Evolutionary conservation across 2,329 filamentous ascomycete species (phyloP).

Genomic region (Ophiocordyceps robertsii): DNA sequence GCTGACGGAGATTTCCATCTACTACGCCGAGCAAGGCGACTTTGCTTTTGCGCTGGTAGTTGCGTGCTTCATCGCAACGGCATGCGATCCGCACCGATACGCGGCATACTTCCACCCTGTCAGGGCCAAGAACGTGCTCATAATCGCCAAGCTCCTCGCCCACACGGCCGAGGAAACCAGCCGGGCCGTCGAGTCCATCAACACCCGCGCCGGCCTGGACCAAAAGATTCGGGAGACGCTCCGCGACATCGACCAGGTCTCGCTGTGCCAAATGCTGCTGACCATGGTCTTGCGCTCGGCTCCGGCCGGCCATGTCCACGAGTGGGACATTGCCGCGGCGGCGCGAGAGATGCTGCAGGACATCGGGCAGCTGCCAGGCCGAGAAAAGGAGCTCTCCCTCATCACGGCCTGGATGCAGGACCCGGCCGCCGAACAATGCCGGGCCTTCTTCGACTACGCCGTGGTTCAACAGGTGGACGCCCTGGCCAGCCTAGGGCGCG

Average conservation of each 20-base stretch:
- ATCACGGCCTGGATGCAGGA: constrained; percentile 30
- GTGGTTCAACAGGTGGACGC: constrained; percentile 32
- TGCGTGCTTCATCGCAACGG: constrained; percentile 31
- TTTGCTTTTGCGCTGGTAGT: constrained; percentile 30
- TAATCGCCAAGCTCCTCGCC: constrained; percentile 37
- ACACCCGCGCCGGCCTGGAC: constrained; percentile 9
- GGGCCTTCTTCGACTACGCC: constrained; percentile 34
- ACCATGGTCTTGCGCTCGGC: constrained; percentile 30
- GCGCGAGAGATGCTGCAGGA: constrained; percentile 35
- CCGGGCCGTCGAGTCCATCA: constrained; percentile 11
- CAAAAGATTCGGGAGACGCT: constrained; percentile 17
- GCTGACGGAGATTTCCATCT: constrained; percentile 29
- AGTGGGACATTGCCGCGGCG: constrained; percentile 30
- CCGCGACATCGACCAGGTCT: constrained; percentile 34
- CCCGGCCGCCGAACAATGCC: constrained; percentile 23
- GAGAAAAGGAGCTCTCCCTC: constrained; percentile 28
- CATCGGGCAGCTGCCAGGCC: constrained; percentile 30
- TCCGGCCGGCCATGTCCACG: constrained; percentile 25
- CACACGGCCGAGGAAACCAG: constrained; percentile 29
- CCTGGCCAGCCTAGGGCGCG: constrained; percentile 31
- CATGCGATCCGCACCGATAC: constrained; percentile 35
- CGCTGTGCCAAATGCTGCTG: constrained; percentile 38
- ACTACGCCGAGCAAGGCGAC: constrained; percentile 27
- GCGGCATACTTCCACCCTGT: constrained; percentile 35
- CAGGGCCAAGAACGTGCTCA: constrained; percentile 36